Evolutionary conservation across 2,329 filamentous ascomycete genomes (phyloP).

Genomic region (Cladosporium phlei): DNA sequence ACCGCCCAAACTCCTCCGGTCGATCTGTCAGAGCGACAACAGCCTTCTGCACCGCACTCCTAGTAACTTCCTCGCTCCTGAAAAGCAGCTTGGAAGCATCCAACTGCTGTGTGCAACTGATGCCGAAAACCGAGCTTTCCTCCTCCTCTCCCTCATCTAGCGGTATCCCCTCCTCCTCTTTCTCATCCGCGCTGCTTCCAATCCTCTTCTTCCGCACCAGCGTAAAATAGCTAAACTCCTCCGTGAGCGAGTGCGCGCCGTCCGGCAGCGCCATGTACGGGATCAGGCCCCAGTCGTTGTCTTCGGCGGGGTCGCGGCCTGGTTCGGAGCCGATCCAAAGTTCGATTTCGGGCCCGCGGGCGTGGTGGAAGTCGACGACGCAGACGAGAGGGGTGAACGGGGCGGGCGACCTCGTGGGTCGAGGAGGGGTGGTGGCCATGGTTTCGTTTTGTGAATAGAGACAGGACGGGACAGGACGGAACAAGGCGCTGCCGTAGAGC

Average conservation of each 20-base stretch:
- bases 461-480: too few relatives aligned
- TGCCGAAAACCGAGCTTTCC: slow-evolving; percentile 70
- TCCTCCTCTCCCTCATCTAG: slow-evolving; percentile 18
- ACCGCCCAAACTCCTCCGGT: slow-evolving; percentile 82
- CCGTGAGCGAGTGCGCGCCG: slow-evolving; percentile 86
- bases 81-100: slow-evolving; percentile 72
- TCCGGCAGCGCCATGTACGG: slow-evolving; percentile 97
- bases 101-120: slow-evolving; percentile 89
- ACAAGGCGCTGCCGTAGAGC: too few relatives aligned
- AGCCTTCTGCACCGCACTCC: slow-evolving; percentile 95
- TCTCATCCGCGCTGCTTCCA: too few relatives aligned
- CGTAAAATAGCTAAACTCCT: slow-evolving; percentile 99
- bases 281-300: slow-evolving; percentile 86
- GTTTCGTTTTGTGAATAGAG: too few relatives aligned
- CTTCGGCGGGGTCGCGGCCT: slow-evolving; percentile 69
- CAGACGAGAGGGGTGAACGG: slow-evolving; percentile 45
- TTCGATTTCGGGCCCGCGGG: slow-evolving; percentile 82
- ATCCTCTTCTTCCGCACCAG: too few relatives aligned
- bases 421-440: not conserved
- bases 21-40: slow-evolving; percentile 92
- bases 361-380: slow-evolving; percentile 52
- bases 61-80: slow-evolving; percentile 83
- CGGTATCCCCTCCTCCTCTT: slow-evolving; percentile 30
- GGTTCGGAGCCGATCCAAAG: slow-evolving; percentile 76
- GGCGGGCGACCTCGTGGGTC: not conserved